These are phyloP conservation scores for Boletus sp. DNA, from an alignment of 768 basidiomycete genomes.

Conservation along the genomic window DNA sequence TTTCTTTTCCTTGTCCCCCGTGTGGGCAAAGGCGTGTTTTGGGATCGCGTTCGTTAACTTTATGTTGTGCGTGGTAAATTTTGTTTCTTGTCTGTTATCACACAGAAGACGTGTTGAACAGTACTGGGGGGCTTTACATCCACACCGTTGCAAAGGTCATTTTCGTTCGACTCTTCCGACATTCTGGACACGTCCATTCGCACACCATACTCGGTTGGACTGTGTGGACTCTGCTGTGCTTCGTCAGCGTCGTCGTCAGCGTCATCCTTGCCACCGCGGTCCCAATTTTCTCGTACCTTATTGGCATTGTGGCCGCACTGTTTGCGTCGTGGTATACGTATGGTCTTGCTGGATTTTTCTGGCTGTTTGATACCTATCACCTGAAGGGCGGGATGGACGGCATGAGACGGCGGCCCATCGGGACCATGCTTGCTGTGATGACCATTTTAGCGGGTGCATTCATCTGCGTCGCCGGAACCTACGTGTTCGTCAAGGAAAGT, in stretches of 20 bases:
- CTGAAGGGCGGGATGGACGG: conserved; percentile 36
- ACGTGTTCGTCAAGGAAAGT: conserved; percentile 48
- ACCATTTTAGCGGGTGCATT: conserved; percentile 45
- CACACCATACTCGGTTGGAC: conserved; percentile 51
- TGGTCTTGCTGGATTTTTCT: conserved; percentile 51
- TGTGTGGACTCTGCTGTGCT: conserved; percentile 44
- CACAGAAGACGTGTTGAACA: conserved; percentile 12
- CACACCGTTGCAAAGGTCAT: conserved; percentile 54
- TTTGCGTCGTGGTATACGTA: conserved; percentile 63
- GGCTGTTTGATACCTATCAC: conserved; percentile 48
- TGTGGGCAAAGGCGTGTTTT: conserved; percentile 50
- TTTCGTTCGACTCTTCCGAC: conserved; percentile 48
- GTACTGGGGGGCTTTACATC: conserved; percentile 44
- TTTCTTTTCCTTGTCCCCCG: conserved; percentile 11
- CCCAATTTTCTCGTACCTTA: conserved; percentile 53
- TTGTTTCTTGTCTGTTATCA: neutral
- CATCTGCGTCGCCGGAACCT: conserved; percentile 41
- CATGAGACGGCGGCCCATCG: conserved; percentile 32
- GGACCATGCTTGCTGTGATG: conserved; percentile 32
- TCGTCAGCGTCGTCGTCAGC: conserved; percentile 33
- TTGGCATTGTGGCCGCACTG: conserved; percentile 49
- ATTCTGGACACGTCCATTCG: conserved; percentile 45
- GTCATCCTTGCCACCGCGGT: conserved; percentile 49
- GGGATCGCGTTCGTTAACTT: conserved; percentile 50
- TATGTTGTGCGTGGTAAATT: conserved; percentile 37